Evolutionary conservation across 2,329 filamentous ascomycete genomes (phyloP), one percentile per base, ranked within the genome.

Genomic region (Botrytis byssoidea): DNA sequence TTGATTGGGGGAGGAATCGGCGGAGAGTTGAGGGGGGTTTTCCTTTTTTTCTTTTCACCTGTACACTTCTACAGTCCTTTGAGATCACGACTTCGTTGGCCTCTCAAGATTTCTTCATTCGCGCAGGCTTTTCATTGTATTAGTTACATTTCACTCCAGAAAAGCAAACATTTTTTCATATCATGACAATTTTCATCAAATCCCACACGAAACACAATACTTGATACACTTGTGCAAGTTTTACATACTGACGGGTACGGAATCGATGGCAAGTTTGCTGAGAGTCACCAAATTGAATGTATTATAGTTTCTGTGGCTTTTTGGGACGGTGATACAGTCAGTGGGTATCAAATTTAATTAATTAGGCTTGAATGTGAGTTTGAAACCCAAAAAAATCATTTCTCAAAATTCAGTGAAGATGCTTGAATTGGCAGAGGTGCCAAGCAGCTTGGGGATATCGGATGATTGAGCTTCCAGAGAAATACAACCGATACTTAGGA

Each of bases 231-330:
- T 59, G 66, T 69, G 48, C 66, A 37, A 69, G 66, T 69, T 67
- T 32, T 29, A 69, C 48, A 67, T 42, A n/a, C 48, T 29, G 37
- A 57, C 20, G 44, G 44, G 42, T 20, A 66, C 12, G 64, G 35
- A 29, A 48, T 48, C 29, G 37, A 69, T 69, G 48, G 66, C 66
- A 69, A 69, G 66, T 69, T 69, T 57, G 37, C 66, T 69, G 66
- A 42, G 35, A 42, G 66, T 42, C 35, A 32, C 40, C 37, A 69
- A 37, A 69, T 37, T 42, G 48, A 69, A 69, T 57, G 66, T 69
- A 69, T 29, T 32, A 57, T 69, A 44, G 48, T 69, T 57, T 69
- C 37, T 51, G 66, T 69, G 48, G 48, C 8, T 42, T 69, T 69
- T 51, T 57, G 66, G 48, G 51, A 42, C 10, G 48, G 37, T 18